Conservation (phyloP, 2,329 filamentous ascomycete genomes). For the Dactylellina drechsleri region DNA sequence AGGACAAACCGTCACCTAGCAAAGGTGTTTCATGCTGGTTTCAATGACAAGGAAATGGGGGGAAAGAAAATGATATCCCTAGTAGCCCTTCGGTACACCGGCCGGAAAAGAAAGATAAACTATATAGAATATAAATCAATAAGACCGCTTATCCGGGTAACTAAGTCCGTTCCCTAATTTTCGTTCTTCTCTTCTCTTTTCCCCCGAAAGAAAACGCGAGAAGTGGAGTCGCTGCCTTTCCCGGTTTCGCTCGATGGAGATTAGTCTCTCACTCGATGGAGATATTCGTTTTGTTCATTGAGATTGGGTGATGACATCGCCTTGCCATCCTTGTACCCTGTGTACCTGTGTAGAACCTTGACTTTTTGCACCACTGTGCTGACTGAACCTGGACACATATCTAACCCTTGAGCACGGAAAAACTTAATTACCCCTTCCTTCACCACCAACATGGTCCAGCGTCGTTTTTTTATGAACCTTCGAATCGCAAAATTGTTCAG, state of each 20-base stretch:
- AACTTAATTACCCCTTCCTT: slow-evolving; percentile 5
- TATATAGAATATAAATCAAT: not conserved
- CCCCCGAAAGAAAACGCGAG: too few species aligned
- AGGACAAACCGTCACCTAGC: not conserved
- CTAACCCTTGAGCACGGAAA: slow-evolving; percentile 23
- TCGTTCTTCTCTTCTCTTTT: not conserved
- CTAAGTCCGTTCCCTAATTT: slow-evolving; percentile 1
- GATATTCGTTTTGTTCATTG: too few species aligned
- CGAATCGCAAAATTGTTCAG: too few species aligned
- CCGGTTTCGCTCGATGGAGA: too few species aligned
- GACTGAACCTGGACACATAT: too few species aligned
- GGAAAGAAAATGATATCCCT: slow-evolving; percentile 21
- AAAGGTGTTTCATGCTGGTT: slow-evolving; percentile 48
- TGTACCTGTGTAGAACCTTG: not conserved
- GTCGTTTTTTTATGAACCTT: not conserved
- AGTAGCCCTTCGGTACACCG: not conserved
- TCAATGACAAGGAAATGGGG: slow-evolving; percentile 34
- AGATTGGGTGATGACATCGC: slow-evolving; percentile 11
- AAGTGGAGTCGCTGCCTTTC: too few species aligned
- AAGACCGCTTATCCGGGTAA: slow-evolving; percentile 12
- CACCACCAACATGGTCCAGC: not conserved
- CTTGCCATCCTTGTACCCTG: slow-evolving; percentile 15
- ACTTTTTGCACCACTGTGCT: too few species aligned
- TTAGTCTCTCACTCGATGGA: too few species aligned
- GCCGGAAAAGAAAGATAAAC: slow-evolving; percentile 32